phyloP scores from a whole-genome alignment of 1,139 yeast species.

The Kazachstania sp. region DNA sequence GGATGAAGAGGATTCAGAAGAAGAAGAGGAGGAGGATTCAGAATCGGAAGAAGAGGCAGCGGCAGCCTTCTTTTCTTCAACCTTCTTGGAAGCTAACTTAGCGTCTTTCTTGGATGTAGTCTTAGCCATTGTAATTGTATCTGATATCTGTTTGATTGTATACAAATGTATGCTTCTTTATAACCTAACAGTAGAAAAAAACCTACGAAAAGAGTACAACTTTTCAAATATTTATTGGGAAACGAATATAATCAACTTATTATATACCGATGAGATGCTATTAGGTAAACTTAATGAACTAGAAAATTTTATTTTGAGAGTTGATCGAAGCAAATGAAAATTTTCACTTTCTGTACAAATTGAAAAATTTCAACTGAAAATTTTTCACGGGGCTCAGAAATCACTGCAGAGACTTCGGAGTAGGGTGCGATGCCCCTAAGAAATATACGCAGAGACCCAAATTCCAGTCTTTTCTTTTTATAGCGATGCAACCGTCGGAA shows the following conservation, averaged over 20 bases:
- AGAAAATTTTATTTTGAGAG: neutral
- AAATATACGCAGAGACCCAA: too few relatives aligned
- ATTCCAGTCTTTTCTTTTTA: too few relatives aligned
- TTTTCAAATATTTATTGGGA: too few relatives aligned
- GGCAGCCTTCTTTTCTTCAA: constrained; percentile 16
- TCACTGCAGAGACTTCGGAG: too few relatives aligned
- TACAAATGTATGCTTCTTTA: too few relatives aligned
- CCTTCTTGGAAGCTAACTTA: constrained; percentile 22
- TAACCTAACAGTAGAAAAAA: too few relatives aligned
- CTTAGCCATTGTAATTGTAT: constrained; percentile 18
- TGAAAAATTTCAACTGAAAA: too few relatives aligned
- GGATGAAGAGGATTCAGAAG: constrained; percentile 13
- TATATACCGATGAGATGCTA: neutral
- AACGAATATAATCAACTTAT: too few relatives aligned
- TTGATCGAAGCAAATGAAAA: neutral
- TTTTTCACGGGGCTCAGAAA: too few relatives aligned
- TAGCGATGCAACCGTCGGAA: too few relatives aligned
- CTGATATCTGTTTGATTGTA: neutral
- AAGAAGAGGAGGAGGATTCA: constrained; percentile 13
- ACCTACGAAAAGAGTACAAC: too few relatives aligned
- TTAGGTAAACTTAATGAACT: neutral
- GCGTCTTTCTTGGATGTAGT: constrained; percentile 26
- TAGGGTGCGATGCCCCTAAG: too few relatives aligned
- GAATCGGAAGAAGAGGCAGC: constrained; percentile 14
- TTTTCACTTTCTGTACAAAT: neutral